phyloP scores from a whole-genome alignment of 192 early-diverging fungal genomes.

The Coemansia sp. region DNA sequence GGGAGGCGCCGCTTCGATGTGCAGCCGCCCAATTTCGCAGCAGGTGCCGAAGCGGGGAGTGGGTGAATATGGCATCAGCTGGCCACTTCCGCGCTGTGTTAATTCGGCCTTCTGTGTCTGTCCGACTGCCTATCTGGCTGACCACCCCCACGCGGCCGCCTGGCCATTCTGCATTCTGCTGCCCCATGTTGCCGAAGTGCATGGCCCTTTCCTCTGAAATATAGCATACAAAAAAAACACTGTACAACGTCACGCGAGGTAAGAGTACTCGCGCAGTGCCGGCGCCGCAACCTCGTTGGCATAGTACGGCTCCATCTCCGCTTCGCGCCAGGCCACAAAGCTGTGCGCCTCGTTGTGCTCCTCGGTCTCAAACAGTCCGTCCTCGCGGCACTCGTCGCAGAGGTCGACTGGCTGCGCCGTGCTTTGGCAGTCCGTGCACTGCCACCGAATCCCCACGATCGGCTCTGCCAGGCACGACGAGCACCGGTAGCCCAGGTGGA shows the following conservation, averaged over 20 bases:
- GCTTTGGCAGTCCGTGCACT: conserved; percentile 59
- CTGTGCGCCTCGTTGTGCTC: conserved; percentile 23
- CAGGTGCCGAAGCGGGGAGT: too few species aligned
- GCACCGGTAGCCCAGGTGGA: conserved; percentile 51
- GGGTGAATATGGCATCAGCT: too few species aligned
- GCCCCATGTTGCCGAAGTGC: too few species aligned
- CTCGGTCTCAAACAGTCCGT: conserved; percentile 48
- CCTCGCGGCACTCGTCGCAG: conserved; percentile 60
- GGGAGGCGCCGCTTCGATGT: too few species aligned
- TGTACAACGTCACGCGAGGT: conserved; percentile 21
- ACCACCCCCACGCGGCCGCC: too few species aligned
- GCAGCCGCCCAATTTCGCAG: too few species aligned
- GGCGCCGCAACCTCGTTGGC: conserved; percentile 39
- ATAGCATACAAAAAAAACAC: too few species aligned
- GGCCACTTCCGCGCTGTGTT: too few species aligned
- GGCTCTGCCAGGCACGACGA: conserved; percentile 67
- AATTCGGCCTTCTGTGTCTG: too few species aligned
- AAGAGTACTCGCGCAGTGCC: conserved; percentile 43
- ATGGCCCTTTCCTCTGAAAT: too few species aligned
- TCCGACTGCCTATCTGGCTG: too few species aligned
- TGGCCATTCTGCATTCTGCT: too few species aligned
- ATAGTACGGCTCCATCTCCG: conserved; percentile 48
- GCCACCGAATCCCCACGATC: conserved; percentile 64
- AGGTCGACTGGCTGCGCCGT: conserved; percentile 59
- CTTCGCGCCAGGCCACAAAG: conserved; percentile 27